These are phyloP conservation scores for Peniophora sp. DNA, from an alignment of 1,284 basidiomycete species.

Conservation along the genomic window DNA sequence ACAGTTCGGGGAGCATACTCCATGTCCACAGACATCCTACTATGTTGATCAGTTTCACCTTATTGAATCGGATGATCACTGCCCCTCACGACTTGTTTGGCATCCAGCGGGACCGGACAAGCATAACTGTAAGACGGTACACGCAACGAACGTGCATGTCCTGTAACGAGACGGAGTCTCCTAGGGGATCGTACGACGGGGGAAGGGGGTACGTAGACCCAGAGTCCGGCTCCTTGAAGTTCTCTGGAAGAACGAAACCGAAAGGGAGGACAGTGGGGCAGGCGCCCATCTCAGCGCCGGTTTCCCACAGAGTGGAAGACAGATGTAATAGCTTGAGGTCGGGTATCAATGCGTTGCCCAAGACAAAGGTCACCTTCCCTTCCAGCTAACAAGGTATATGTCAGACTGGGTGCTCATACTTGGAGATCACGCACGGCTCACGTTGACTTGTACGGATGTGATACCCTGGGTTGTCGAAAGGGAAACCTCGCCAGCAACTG, in stretches of 20 bases:
- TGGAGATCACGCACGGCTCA: too few species aligned
- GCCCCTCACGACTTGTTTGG: background rate
- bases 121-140: background rate
- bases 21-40: too few species aligned
- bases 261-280: constrained; percentile 44
- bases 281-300: too few species aligned
- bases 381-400: too few species aligned
- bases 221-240: constrained; percentile 28
- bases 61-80: too few species aligned
- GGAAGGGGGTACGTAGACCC: constrained; percentile 7
- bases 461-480: background rate
- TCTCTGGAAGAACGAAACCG: constrained; percentile 35
- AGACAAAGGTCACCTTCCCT: too few species aligned
- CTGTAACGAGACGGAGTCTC: constrained; percentile 15
- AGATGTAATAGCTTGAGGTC: too few species aligned
- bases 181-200: constrained; percentile 16
- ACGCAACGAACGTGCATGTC: constrained; percentile 9
- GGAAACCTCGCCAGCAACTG: background rate
- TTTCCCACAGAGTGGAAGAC: too few species aligned
- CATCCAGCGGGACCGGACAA: background rate
- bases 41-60: too few species aligned
- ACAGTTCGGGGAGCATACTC: constrained; percentile 45
- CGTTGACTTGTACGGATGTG: background rate
- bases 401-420: too few species aligned
- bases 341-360: too few species aligned